These are phyloP conservation scores for Evansstolkia leycettana DNA, from an alignment of 495 filamentous ascomycete genomes.

Conservation along the genomic window DNA sequence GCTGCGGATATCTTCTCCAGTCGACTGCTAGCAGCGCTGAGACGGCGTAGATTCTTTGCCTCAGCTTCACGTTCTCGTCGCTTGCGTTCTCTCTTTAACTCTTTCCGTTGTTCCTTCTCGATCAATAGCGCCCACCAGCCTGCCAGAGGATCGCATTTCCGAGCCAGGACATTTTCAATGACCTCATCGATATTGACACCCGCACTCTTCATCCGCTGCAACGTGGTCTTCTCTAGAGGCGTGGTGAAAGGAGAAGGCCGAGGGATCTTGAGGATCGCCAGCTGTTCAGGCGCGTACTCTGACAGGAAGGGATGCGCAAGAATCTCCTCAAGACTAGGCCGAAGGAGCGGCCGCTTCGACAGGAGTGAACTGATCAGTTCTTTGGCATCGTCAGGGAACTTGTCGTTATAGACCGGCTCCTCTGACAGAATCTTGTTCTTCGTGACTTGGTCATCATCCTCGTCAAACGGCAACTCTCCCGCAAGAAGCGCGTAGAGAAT, in stretches of 20 bases:
- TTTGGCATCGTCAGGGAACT: constrained; percentile 64
- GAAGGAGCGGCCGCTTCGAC: constrained; percentile 76
- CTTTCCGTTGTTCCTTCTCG: constrained; percentile 92
- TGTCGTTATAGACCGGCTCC: constrained; percentile 75
- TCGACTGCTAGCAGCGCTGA: constrained; percentile 77
- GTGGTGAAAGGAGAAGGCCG: constrained; percentile 81
- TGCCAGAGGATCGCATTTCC: constrained; percentile 77
- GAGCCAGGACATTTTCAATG: constrained; percentile 84
- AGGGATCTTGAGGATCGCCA: constrained; percentile 77
- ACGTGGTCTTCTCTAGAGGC: constrained; percentile 74
- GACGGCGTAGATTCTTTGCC: constrained; percentile 62
- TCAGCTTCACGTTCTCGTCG: constrained; percentile 76
- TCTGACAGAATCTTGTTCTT: constrained; percentile 71
- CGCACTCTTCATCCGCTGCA: constrained; percentile 89
- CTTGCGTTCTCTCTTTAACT: constrained; percentile 68
- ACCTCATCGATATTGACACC: constrained; percentile 91
- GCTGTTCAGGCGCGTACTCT: constrained; percentile 79
- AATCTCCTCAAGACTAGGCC: constrained; percentile 79
- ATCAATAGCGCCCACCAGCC: constrained; percentile 96
- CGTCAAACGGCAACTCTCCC: constrained; percentile 91
- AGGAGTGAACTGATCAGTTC: constrained; percentile 63
- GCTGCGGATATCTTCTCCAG: constrained; percentile 66
- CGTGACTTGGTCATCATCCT: constrained; percentile 79
- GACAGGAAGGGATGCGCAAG: constrained; percentile 79
- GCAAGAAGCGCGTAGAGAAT: constrained; percentile 88